These are phyloP conservation scores for Fraxinus velutina DNA, from an alignment of 305 asterid species.

Conservation along the genomic window DNA sequence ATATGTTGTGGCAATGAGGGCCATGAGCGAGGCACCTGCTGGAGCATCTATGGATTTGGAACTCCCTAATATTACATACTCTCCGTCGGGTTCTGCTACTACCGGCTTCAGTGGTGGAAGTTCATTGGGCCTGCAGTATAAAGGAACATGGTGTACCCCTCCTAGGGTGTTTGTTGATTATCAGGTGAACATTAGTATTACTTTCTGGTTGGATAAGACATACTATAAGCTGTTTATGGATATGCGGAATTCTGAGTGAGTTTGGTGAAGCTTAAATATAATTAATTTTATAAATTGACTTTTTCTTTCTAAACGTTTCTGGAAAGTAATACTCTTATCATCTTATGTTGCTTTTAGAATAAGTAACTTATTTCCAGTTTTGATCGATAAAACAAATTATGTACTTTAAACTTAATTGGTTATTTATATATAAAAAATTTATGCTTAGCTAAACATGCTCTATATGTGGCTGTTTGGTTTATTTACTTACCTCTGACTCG, in stretches of 20 bases:
- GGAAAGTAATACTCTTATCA: not conserved
- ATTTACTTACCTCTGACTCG: not conserved
- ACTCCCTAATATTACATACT: constrained; percentile 62
- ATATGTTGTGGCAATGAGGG: constrained; percentile 96
- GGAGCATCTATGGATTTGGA: constrained; percentile 81
- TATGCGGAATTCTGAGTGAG: not conserved
- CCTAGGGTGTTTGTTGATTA: constrained; percentile 95
- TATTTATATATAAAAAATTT: not conserved
- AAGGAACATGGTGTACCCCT: constrained; percentile 99
- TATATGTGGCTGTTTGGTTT: not conserved
- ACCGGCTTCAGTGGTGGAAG: constrained; percentile 98
- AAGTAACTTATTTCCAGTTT: not conserved
- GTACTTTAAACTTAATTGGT: not conserved
- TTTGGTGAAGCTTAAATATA: not conserved
- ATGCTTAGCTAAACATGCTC: not conserved
- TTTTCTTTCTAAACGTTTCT: not conserved
- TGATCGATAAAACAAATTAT: not conserved
- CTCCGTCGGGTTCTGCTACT: constrained; percentile 90
- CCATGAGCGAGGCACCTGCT: constrained; percentile 88
- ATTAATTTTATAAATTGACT: not conserved
- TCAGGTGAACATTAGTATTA: constrained; percentile 50
- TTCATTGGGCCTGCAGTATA: constrained; percentile 91
- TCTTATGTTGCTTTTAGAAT: not conserved
- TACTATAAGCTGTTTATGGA: not conserved
- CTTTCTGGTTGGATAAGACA: not conserved